A percentile compares a stretch with the other conserved stretches of the same genome.
Evolutionary conservation across 208 protist genomes (phyloP).

Genomic region (Acanthamoeba sp.): DNA sequence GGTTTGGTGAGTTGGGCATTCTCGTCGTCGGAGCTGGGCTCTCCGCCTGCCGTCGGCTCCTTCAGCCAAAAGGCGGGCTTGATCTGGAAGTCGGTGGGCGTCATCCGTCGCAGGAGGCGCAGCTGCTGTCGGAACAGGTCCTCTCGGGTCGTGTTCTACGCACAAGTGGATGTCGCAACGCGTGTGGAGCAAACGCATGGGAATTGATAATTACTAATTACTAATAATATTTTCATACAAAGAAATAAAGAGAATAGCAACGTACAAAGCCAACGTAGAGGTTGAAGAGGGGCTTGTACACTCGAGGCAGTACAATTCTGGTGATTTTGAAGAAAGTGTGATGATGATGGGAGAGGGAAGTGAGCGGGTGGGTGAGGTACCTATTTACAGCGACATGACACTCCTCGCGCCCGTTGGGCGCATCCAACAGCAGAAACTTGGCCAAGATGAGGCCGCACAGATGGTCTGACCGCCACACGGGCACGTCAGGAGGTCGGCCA

Average conservation of each 20-base stretch:
- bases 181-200: too few species aligned
- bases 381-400: slow-evolving; percentile 26
- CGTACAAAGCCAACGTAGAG: slow-evolving; percentile 31
- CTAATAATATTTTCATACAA: too few species aligned
- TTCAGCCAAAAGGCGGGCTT: slow-evolving; percentile 56
- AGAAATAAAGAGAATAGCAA: not conserved
- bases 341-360: not conserved
- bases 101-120: not conserved
- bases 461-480: slow-evolving; percentile 21
- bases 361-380: not conserved
- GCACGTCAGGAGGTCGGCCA: not conserved
- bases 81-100: slow-evolving; percentile 32
- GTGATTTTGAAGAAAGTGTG: not conserved
- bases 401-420: slow-evolving; percentile 11
- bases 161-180: too few species aligned
- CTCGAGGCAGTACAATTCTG: not conserved
- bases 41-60: not conserved
- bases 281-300: slow-evolving; percentile 32
- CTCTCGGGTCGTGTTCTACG: slow-evolving; percentile 39
- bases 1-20: not conserved
- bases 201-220: too few species aligned
- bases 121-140: slow-evolving; percentile 33
- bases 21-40: not conserved
- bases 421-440: slow-evolving; percentile 67
- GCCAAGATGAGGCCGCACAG: slow-evolving; percentile 41